Conservation (phyloP, 2,329 filamentous ascomycete species). For the Colletotrichum agaves region DNA sequence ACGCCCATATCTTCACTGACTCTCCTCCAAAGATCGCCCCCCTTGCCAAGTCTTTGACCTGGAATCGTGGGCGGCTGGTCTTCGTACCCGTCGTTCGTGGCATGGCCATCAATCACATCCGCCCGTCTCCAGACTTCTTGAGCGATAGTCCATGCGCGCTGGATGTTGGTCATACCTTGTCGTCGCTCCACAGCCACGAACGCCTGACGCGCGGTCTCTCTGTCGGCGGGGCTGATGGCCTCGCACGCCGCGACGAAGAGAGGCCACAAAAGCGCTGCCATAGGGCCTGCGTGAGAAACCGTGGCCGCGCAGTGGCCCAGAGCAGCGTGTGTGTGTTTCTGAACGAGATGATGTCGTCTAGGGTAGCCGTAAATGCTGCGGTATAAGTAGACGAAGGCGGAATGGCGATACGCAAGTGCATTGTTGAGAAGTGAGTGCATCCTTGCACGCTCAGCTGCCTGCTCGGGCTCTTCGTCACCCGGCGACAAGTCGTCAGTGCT, state of each 20-base stretch:
- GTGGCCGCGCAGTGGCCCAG: constrained; percentile 66
- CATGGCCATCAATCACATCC: constrained; percentile 49
- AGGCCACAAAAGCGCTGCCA: constrained; percentile 73
- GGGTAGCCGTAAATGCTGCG: constrained; percentile 62
- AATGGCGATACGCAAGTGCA: constrained; percentile 69
- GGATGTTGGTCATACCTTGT: constrained; percentile 75
- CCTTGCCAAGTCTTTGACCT: constrained; percentile 35
- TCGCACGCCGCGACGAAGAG: constrained; percentile 73
- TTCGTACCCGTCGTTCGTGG: constrained; percentile 26
- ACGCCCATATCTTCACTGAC: constrained; percentile 69
- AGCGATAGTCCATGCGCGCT: constrained; percentile 68
- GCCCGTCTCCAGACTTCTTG: constrained; percentile 70
- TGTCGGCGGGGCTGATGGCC: constrained; percentile 60
- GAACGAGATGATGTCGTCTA: constrained; percentile 61
- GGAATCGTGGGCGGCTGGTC: constrained; percentile 17
- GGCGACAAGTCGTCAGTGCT: constrained; percentile 29
- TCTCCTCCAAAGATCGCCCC: constrained; percentile 62
- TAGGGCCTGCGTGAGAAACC: constrained; percentile 66
- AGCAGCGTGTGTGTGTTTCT: constrained; percentile 61
- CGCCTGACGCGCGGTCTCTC: constrained; percentile 60
- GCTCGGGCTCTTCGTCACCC: constrained; percentile 41
- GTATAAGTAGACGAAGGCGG: constrained; percentile 67
- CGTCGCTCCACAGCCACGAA: constrained; percentile 65
- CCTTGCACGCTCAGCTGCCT: constrained; percentile 50
- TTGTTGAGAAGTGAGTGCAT: constrained; percentile 68